Evolutionary conservation across 805 yeast species (phyloP).

Genomic region (Lipomyces chichibuensis): DNA sequence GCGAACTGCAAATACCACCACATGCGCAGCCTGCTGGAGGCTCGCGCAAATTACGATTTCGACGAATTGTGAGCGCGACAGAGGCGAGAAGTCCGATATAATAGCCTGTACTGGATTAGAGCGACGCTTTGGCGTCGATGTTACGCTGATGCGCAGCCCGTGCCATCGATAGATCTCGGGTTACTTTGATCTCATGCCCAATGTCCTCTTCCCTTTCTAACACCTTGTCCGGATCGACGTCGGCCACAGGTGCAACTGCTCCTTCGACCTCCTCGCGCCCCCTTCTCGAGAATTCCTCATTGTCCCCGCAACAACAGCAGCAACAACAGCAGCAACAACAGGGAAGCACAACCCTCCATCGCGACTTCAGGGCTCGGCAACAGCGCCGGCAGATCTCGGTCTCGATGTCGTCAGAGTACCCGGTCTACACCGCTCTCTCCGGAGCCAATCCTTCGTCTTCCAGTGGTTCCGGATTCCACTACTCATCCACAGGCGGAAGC

Average conservation of each 20-base stretch:
- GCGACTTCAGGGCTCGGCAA: slow-evolving; percentile 1
- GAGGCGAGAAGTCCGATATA: background rate
- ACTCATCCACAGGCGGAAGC: slow-evolving; percentile 46
- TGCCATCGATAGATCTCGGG: background rate
- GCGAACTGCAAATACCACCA: background rate
- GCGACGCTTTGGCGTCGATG: background rate
- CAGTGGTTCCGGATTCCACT: background rate
- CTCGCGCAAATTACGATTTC: background rate
- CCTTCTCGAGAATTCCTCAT: background rate
- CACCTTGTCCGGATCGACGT: background rate
- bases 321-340: background rate
- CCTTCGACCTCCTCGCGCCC: background rate
- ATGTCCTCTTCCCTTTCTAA: background rate
- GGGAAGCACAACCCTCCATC: slow-evolving; percentile 11
- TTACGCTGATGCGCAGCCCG: background rate
- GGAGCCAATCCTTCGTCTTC: background rate
- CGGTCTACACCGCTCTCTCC: background rate
- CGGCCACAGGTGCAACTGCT: background rate
- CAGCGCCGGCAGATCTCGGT: slow-evolving; percentile 9
- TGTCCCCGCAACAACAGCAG: background rate
- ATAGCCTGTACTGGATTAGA: background rate
- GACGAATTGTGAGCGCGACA: background rate
- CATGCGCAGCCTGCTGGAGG: background rate
- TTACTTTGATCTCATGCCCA: background rate
- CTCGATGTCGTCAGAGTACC: background rate